These are phyloP conservation scores for Mycena citricolor DNA, from an alignment of 1,284 basidiomycete genomes.

Conservation along the genomic window DNA sequence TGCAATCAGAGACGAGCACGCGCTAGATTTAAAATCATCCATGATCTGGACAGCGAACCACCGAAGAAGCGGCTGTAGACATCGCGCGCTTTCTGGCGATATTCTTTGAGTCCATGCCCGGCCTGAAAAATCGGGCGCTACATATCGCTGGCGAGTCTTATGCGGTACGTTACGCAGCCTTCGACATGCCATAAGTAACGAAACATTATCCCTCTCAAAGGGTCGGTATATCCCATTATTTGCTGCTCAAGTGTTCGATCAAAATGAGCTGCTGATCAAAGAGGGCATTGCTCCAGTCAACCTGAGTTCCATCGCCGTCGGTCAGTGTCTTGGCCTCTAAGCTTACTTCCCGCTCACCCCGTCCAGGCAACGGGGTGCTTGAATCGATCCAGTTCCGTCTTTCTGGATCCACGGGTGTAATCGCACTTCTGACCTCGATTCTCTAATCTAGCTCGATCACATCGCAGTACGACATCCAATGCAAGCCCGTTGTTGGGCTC, in stretches of 20 bases:
- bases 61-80: constrained; percentile 65
- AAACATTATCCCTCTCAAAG: constrained; percentile 17
- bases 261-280: constrained; percentile 48
- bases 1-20: background rate
- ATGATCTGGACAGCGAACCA: constrained; percentile 33
- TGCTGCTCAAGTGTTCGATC: constrained; percentile 60
- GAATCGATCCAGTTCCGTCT: constrained; percentile 11
- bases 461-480: constrained; percentile 37
- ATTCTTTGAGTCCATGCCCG: constrained; percentile 63
- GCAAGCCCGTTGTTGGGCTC: constrained; percentile 31
- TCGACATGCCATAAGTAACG: background rate
- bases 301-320: constrained; percentile 61
- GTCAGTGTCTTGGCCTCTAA: constrained; percentile 29
- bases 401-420: too few species aligned
- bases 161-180: constrained; percentile 36
- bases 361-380: constrained; percentile 14
- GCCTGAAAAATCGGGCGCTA: constrained; percentile 56
- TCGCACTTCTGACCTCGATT: background rate
- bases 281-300: constrained; percentile 57
- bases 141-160: constrained; percentile 68
- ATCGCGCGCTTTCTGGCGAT: constrained; percentile 63
- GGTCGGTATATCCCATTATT: constrained; percentile 70
- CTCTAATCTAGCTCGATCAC: constrained; percentile 10
- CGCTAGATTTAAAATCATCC: background rate
- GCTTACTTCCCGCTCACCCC: background rate